Evolutionary conservation across 2,329 filamentous ascomycete genomes (phyloP), one percentile per base, ranked within the genome.

Genomic region (Madurella mycetomatis): DNA sequence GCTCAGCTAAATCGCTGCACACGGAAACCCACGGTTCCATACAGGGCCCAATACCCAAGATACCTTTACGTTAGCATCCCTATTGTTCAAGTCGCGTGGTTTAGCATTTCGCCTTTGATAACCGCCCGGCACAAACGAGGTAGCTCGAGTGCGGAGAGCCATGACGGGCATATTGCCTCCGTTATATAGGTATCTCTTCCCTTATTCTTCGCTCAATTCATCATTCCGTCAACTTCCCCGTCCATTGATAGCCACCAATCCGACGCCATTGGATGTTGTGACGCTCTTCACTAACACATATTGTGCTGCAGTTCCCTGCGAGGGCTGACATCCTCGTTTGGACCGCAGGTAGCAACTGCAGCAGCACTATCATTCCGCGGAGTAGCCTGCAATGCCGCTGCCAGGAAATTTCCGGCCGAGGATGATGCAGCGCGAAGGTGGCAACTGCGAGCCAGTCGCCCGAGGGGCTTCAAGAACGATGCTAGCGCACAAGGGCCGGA

Each of bases 401-500:
- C 54, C 0, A 47, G 47, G 39, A 5, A 15, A 41, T 16, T 3
- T 41, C 9, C 16, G 12, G 25, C 32, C 32, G 47, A 16, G 9
- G 12, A 15, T 54, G 53, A 37, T 54, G 52, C 37, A 44, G 44
- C 43, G 18, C 32, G 44, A 37, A 40, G 31, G 46, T 34, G 18
- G 8, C 7, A 12, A 7, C 32, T 16, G 4, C 41, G 15, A 11
- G 8, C 25, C 30, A 17, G 9, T 8, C 39, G 37, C n/a, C 2
- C 39, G 15, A 56, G 54, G 15, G 41, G 44, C 9, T 56, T 56
- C 41, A 51, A 47, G 39, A 49, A 30, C 13, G 40, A 52, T 32
- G 43, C 44, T 5, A 19, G 18, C 12, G 16, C 32, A 45, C 41
- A 54, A 41, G n/a, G 51, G 49, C 42, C 54, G 13, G 41, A 56